Base-by-base conservation (phyloP, 2,329 filamentous ascomycete species). In the Metarhizium robertsii region DNA sequence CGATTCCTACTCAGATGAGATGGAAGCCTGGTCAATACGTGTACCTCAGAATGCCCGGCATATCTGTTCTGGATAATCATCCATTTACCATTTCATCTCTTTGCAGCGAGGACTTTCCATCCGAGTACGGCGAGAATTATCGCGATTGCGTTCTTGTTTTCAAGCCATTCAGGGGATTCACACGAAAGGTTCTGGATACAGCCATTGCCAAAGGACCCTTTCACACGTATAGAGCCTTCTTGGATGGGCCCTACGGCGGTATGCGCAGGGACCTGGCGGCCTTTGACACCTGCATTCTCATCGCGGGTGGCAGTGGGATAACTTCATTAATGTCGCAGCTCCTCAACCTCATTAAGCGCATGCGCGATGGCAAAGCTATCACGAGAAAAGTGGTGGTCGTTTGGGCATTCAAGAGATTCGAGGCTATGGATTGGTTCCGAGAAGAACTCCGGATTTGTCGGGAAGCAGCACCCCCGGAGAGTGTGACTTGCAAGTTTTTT, bases 381-480 rank as follows among this genome's bases (percentile, higher is more conserved):
- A 96, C 92, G 2, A 90, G 88, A 68, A 89, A 87, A 60, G 87
- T 97, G 5, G 87, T 94, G 16, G 89, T 97, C 1, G 83, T 97
- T n/a, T 97, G 92, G 92, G 85, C 92, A 5, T 76, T 96, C 61
- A 95, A 94, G 71, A 84, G 88, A 55, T 84, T 94, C 14, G 92
- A 96, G 69, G 90, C 90, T 1, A 90, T 97, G 85, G 90, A 96
- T 67, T 97, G 92, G 92, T 97, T 96, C 78, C 88, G 90, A 61
- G 92, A 96, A 71, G 92, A 96, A 69, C 78, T 96, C 57, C 83
- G 91, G 50, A 95, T 96, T 64, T 96, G 92, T 72, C 83, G 90
- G 63, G 90, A 96, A 70, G 87, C 85, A 52, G 92, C 92, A 10
- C 92, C 92, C 1, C 88, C 89, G 0, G 90, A 94, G 66, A 87